phyloP scores from a whole-genome alignment of 2,329 filamentous ascomycete genomes.

The Ophiostoma sp. region DNA sequence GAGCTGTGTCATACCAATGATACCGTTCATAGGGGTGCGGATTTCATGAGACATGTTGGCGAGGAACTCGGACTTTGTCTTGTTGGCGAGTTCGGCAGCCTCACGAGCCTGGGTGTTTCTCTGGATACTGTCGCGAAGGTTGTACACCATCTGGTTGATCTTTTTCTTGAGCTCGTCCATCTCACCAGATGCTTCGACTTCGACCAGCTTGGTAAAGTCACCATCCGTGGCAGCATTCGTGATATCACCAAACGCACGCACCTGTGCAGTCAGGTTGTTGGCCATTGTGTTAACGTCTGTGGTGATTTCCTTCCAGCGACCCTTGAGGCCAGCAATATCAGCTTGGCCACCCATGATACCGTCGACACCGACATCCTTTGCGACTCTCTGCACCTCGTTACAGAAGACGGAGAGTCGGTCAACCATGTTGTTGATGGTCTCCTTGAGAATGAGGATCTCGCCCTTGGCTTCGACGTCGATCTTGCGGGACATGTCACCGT shows the following conservation, averaged over 20 bases:
- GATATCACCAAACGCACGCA: conserved; percentile 95
- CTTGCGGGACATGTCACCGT: conserved; percentile 92
- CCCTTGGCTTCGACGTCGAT: conserved; percentile 93
- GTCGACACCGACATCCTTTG: conserved; percentile 93
- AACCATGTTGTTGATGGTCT: conserved; percentile 99
- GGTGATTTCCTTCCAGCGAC: conserved; percentile 97
- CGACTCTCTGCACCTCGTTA: conserved; percentile 90
- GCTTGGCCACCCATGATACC: conserved; percentile 98
- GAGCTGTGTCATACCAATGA: conserved; percentile 95
- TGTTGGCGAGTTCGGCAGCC: conserved; percentile 92
- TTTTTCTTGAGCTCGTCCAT: conserved; percentile 99
- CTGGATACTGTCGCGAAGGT: conserved; percentile 91
- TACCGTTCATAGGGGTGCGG: conserved; percentile 93
- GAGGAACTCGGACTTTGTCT: conserved; percentile 96
- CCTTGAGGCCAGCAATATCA: conserved; percentile 85
- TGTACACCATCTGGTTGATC: conserved; percentile 99
- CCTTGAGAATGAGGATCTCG: conserved; percentile 88
- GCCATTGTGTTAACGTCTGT: conserved; percentile 95
- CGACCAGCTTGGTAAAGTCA: conserved; percentile 94
- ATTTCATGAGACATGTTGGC: conserved; percentile 99
- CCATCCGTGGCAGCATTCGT: conserved; percentile 96
- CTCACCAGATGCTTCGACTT: conserved; percentile 93
- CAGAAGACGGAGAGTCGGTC: conserved; percentile 92
- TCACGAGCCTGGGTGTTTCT: conserved; percentile 89
- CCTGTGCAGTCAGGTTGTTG: conserved; percentile 76